Evolutionary conservation across 352 stramenopile species (phyloP).

Genomic region (Phytophthora macrochlamydospora): DNA sequence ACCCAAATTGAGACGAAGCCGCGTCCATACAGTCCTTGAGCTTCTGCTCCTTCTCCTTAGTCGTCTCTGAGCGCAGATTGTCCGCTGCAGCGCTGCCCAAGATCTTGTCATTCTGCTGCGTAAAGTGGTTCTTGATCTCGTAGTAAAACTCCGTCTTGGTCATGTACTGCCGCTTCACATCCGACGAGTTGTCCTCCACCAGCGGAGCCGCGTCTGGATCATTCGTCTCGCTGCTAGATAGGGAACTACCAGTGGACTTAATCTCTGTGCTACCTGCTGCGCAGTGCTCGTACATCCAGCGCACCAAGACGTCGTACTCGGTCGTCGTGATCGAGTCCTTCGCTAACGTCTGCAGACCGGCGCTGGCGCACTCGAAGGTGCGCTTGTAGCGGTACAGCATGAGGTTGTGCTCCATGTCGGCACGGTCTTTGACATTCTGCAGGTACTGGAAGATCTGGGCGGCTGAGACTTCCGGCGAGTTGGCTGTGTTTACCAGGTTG

Average conservation of each 20-base stretch:
- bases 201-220: constrained; percentile 15
- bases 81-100: constrained; percentile 26
- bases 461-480: constrained; percentile 30
- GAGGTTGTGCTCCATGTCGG: constrained; percentile 24
- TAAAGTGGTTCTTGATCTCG: constrained; percentile 49
- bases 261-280: constrained; percentile 19
- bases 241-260: constrained; percentile 4
- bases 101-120: constrained; percentile 13
- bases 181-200: constrained; percentile 13
- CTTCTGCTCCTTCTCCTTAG: constrained; percentile 22
- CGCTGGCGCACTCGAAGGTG: constrained; percentile 34
- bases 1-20: constrained; percentile 29
- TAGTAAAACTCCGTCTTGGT: constrained; percentile 62
- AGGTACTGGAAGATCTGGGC: constrained; percentile 43
- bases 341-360: constrained; percentile 29
- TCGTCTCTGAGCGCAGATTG: constrained; percentile 25
- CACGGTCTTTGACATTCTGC: constrained; percentile 25
- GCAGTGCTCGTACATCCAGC: constrained; percentile 53
- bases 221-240: constrained; percentile 14
- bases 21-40: constrained; percentile 38
- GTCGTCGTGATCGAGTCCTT: constrained; percentile 34
- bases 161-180: constrained; percentile 40
- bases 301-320: constrained; percentile 41
- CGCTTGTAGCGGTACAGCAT: constrained; percentile 40
- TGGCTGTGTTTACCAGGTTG: constrained; percentile 28